These are phyloP conservation scores for Botrytis galanthina DNA, from an alignment of 2,329 filamentous ascomycete species.

Conservation along the genomic window DNA sequence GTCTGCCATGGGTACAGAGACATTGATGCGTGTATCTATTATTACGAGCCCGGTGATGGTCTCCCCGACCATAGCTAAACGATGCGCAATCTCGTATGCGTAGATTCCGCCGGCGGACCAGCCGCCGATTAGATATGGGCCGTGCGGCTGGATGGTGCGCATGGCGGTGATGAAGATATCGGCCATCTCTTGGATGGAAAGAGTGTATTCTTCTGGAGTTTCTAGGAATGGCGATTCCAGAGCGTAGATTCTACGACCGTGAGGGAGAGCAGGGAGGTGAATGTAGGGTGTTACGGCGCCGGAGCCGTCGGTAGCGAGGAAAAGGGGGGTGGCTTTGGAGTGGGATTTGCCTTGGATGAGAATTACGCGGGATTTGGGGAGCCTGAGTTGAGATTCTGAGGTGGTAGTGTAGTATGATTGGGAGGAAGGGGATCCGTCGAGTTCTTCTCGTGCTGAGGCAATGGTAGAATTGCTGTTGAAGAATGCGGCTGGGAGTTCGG, in stretches of 20 bases:
- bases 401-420: too few species aligned
- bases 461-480: not conserved
- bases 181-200: not conserved
- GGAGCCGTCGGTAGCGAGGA: conserved; percentile 13
- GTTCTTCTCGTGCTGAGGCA: too few species aligned
- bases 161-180: not conserved
- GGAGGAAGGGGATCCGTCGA: too few species aligned
- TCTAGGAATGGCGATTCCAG: conserved; percentile 4
- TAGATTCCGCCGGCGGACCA: conserved; percentile 15
- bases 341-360: not conserved
- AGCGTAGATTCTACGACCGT: not conserved
- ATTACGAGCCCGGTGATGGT: not conserved
- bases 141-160: not conserved
- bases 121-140: conserved; percentile 10
- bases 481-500: not conserved
- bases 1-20: too few species aligned
- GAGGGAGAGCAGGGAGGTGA: not conserved
- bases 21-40: not conserved
- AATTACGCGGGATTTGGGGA: too few species aligned
- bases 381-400: too few species aligned
- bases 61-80: not conserved
- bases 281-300: conserved; percentile 10
- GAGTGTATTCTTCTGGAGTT: not conserved
- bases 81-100: conserved; percentile 7
- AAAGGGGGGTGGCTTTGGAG: not conserved